Conservation (phyloP, 257 asterid genomes). For the Eucommia ulmoides region DNA sequence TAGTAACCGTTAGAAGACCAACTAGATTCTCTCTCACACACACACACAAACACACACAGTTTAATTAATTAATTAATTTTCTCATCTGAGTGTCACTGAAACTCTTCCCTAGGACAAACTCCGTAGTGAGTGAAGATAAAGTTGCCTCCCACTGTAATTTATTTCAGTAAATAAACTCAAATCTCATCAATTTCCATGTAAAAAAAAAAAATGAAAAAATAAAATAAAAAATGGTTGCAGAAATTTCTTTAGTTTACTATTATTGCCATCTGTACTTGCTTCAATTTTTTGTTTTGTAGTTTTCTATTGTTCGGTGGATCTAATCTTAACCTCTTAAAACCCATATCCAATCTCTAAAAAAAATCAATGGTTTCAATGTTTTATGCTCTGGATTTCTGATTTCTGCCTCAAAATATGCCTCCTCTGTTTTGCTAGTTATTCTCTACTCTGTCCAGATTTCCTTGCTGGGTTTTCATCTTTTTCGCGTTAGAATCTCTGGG, state of each 20-base stretch:
- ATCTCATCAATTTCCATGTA: not conserved
- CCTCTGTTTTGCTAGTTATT: not conserved
- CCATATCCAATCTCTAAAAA: constrained; percentile 19
- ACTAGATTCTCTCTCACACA: not conserved
- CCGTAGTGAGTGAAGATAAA: constrained; percentile 19
- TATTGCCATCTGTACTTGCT: constrained; percentile 11
- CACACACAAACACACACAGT: not conserved
- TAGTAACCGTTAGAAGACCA: not conserved
- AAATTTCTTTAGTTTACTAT: constrained; percentile 10
- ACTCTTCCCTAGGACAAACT: constrained; percentile 47
- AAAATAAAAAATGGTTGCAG: not conserved
- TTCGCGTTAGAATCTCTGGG: not conserved
- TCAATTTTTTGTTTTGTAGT: constrained; percentile 3
- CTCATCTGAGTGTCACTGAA: constrained; percentile 22
- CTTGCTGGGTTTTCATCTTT: not conserved
- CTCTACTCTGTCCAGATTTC: not conserved
- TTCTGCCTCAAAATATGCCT: constrained; percentile 8
- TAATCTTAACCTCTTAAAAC: constrained; percentile 15
- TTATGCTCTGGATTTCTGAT: constrained; percentile 24
- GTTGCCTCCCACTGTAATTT: constrained; percentile 14
- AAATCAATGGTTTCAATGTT: constrained; percentile 27
- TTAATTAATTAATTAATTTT: constrained; percentile 1
- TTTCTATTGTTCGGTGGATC: constrained; percentile 38
- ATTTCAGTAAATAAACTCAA: not conserved
- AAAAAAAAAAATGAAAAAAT: too few relatives aligned